Evolutionary conservation across 768 basidiomycete genomes (phyloP), one percentile per base, ranked within the genome.

Genomic region (Hydnum rufescens): DNA sequence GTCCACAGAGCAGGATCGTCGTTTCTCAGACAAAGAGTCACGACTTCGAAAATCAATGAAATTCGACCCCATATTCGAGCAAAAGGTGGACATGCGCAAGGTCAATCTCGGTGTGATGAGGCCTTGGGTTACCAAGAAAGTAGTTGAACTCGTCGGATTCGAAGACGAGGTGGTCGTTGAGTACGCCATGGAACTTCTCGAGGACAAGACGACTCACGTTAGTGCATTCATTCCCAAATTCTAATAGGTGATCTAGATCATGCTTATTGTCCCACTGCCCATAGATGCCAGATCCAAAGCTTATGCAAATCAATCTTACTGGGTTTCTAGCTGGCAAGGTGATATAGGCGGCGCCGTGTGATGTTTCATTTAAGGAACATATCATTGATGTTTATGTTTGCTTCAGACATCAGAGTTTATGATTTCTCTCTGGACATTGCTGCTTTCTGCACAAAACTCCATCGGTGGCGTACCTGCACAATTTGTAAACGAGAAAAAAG

Each of bases 121-220:
- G 54, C 87, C 89, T 2, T 99, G 95, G 95, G 80, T 96, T 55
- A 83, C 86, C 13, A 89, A 88, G 71, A 84, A 86, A 65, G 81
- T 95, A 53, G 75, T 82, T 2, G 85, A 90, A 54, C 73, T 95
- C 22, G 77, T 90, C 42, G 88, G 92, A 2, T 78, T 97, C 32
- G 95, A 99, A 60, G 95, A 99, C 65, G 95, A 99, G 63, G 80
- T 99, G 42, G 81, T 97, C 39, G 79, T 96, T 28, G 93, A 96
- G 62, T 97, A 95, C 62, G 88, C 89, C 18, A 87, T 89, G 78
- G 88, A 88, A 18, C 71, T 97, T 19, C 68, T 99, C 3, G 95
- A 99, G 62, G 87, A 95, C 59, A 71, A 77, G 47, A 72, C 75
- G 16, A 75, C 82, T 57, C 81, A 84, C n/a, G 90, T 93, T 57